A percentile compares a stretch with the other conserved stretches of the same genome.
Conservation (phyloP, 768 basidiomycete genomes). For the Termitomyces heimii region DNA sequence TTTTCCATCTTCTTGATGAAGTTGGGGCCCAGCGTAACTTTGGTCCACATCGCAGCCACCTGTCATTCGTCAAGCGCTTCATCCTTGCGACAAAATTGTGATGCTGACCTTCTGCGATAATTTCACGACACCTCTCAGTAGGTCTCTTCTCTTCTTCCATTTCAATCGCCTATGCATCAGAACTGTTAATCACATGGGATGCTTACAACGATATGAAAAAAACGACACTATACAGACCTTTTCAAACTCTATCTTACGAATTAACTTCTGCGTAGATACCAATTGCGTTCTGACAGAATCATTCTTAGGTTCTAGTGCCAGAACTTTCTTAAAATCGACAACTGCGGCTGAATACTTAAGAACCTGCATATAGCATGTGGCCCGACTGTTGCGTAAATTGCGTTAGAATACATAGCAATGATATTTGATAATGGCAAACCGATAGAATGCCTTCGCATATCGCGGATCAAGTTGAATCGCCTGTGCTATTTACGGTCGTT, state of each 20-base stretch:
- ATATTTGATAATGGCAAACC: conserved; percentile 31
- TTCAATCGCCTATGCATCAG: conserved; percentile 69
- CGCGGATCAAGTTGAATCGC: conserved; percentile 86
- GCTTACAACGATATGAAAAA: not conserved
- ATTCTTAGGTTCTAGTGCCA: conserved; percentile 83
- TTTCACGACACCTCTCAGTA: conserved; percentile 67
- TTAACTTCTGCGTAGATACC: conserved; percentile 84
- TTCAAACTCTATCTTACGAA: conserved; percentile 87
- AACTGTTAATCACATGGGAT: not conserved
- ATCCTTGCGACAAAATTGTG: not conserved
- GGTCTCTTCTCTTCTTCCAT: conserved; percentile 84
- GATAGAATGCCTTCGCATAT: conserved; percentile 88
- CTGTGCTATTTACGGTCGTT: conserved; percentile 44
- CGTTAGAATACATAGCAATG: not conserved
- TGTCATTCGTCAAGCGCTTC: conserved; percentile 22
- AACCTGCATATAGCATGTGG: conserved; percentile 85
- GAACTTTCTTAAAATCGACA: conserved; percentile 79
- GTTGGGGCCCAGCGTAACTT: conserved; percentile 68
- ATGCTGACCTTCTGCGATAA: conserved; percentile 67
- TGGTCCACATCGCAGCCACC: conserved; percentile 79
- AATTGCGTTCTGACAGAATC: conserved; percentile 75
- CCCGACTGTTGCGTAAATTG: conserved; percentile 48
- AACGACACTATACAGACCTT: conserved; percentile 44
- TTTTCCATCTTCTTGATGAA: conserved; percentile 56
- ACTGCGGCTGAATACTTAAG: conserved; percentile 84